Conservation (phyloP, 495 filamentous ascomycete species). For the Sporormia fimetaria region DNA sequence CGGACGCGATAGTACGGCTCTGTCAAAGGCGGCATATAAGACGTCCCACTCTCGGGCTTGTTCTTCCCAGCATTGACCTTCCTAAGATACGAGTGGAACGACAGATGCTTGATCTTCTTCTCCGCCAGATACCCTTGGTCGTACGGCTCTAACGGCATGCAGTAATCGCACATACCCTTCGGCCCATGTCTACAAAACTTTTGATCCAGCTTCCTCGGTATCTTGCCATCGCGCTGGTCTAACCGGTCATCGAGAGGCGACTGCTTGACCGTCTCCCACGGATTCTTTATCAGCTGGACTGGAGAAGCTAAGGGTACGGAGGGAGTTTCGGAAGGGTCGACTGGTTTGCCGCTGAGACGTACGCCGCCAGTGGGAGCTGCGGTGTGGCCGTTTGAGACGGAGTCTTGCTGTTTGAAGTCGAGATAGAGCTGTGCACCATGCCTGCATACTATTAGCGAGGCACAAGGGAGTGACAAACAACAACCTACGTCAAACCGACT, state of each 20-base stretch:
- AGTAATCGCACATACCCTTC: conserved; percentile 99
- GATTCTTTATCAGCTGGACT: conserved; percentile 60
- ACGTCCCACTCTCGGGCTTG: conserved; percentile 78
- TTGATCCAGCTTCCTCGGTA: conserved; percentile 57
- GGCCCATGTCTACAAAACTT: conserved; percentile 93
- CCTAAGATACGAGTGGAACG: conserved; percentile 86
- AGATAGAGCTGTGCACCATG: conserved; percentile 88
- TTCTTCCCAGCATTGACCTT: conserved; percentile 95
- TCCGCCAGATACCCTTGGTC: conserved; percentile 74
- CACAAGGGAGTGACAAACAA: not conserved
- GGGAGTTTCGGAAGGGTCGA: conserved; percentile 55
- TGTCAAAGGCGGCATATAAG: conserved; percentile 89
- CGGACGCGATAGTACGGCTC: conserved; percentile 90
- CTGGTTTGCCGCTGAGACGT: conserved; percentile 67
- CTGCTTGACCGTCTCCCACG: conserved; percentile 86
- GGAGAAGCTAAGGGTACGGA: conserved; percentile 47
- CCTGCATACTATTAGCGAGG: conserved; percentile 35
- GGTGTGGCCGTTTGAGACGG: conserved; percentile 41
- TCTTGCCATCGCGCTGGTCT: conserved; percentile 89
- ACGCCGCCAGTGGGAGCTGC: conserved; percentile 27
- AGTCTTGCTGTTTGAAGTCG: conserved; percentile 51
- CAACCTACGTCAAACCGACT: conserved; percentile 56
- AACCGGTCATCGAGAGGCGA: conserved; percentile 73
- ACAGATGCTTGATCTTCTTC: conserved; percentile 96
- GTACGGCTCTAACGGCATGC: conserved; percentile 95